Evolutionary conservation across 306 rosid genomes (phyloP).

Genomic region (Gleditsia sinensis): DNA sequence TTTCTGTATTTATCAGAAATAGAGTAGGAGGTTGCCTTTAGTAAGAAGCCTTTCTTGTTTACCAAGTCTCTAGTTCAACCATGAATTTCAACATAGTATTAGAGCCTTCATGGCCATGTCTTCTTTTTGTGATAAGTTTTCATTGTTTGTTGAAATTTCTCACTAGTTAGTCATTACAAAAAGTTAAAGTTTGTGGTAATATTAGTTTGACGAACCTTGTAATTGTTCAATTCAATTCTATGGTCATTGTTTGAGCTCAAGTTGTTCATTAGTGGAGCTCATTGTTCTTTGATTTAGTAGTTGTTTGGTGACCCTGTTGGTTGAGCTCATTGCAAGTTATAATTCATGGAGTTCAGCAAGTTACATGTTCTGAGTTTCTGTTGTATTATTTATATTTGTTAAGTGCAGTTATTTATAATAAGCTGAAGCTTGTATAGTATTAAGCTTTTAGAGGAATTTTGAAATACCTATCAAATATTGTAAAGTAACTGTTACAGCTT

Average conservation of each 20-base stretch:
- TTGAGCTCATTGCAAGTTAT: not conserved
- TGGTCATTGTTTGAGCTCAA: not conserved
- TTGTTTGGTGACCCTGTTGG: not conserved
- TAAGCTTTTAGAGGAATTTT: not conserved
- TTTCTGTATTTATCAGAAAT: not conserved
- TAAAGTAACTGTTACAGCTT: not conserved
- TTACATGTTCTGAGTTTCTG: not conserved
- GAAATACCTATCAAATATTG: not conserved
- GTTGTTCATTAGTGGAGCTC: not conserved
- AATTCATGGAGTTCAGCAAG: not conserved
- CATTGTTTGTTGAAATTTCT: not conserved
- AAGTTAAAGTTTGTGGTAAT: not conserved
- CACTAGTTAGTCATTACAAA: not conserved
- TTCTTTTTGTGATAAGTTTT: not conserved
- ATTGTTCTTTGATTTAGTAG: not conserved
- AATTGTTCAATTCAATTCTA: not conserved
- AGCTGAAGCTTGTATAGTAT: not conserved
- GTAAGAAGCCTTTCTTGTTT: not conserved
- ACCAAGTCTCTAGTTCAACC: not conserved
- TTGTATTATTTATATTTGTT: too few species aligned
- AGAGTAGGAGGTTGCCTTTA: not conserved
- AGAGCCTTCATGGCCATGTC: not conserved
- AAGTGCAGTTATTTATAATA: not conserved
- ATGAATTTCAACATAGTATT: not conserved
- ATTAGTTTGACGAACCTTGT: not conserved